Evolutionary conservation across 495 filamentous ascomycete species (phyloP).

Genomic region (Melanomma pulvis-pyrius): DNA sequence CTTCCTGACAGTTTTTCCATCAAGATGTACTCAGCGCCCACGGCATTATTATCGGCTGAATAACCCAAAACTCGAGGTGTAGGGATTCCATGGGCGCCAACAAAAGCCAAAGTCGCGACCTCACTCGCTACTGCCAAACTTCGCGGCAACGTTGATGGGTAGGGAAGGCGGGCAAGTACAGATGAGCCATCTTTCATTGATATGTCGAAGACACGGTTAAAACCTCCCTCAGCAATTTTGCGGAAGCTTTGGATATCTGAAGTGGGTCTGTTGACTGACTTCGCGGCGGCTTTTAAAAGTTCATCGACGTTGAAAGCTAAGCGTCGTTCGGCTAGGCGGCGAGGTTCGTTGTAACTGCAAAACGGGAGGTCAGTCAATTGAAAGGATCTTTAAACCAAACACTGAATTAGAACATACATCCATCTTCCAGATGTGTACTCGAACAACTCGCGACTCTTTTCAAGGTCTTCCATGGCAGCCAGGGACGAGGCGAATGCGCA

Average conservation of each 20-base stretch:
- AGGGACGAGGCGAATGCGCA: slow-evolving; percentile 8
- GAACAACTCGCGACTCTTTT: slow-evolving; percentile 18
- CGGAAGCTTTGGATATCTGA: slow-evolving; percentile 22
- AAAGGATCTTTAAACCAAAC: slow-evolving; percentile 1
- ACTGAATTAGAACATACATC: slow-evolving; percentile 19
- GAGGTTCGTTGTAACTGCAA: slow-evolving; percentile 24
- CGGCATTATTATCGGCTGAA: slow-evolving; percentile 19
- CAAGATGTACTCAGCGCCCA: slow-evolving; percentile 36
- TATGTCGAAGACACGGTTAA: slow-evolving; percentile 30
- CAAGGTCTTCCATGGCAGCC: slow-evolving; percentile 9
- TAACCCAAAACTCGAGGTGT: slow-evolving; percentile 32
- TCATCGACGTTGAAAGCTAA: slow-evolving; percentile 24
- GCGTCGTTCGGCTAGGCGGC: slow-evolving; percentile 17
- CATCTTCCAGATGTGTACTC: slow-evolving; percentile 33
- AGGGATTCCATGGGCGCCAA: slow-evolving; percentile 45
- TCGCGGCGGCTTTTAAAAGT: slow-evolving; percentile 22
- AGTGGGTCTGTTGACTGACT: slow-evolving; percentile 16
- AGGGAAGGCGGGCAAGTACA: slow-evolving; percentile 25
- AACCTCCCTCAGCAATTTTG: slow-evolving; percentile 30
- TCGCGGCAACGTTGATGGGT: slow-evolving; percentile 26
- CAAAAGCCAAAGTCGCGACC: slow-evolving; percentile 52
- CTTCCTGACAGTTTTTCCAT: slow-evolving; percentile 35
- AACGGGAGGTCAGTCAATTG: slow-evolving; percentile 3
- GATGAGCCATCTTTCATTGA: slow-evolving; percentile 21
- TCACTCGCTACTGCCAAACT: slow-evolving; percentile 51